These are phyloP conservation scores for Hyaloscypha finlandica DNA, from an alignment of 495 filamentous ascomycete species.

Conservation along the genomic window DNA sequence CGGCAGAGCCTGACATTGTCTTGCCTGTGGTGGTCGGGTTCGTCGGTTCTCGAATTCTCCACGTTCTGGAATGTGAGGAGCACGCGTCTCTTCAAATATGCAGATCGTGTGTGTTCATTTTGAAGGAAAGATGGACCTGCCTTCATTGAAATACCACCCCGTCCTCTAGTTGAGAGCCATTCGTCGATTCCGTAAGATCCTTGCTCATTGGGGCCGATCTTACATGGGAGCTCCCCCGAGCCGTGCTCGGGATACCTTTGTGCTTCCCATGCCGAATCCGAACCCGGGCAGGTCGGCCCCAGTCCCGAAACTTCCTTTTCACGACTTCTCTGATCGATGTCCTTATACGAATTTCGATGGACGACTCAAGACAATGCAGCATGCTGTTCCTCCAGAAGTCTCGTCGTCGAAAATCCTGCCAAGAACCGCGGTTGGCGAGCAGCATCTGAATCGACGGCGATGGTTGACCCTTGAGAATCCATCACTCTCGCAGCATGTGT, in stretches of 20 bases:
- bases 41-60: conserved; percentile 19
- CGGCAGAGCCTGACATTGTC: conserved; percentile 23
- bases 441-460: neutral
- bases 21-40: conserved; percentile 14
- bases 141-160: neutral
- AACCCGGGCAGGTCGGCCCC: conserved; percentile 14
- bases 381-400: conserved; percentile 3
- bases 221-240: neutral
- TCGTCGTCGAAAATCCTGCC: neutral
- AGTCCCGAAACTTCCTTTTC: conserved; percentile 11
- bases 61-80: conserved; percentile 13
- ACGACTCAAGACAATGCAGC: conserved; percentile 15
- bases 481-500: neutral
- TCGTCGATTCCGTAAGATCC: neutral
- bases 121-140: conserved; percentile 1
- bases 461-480: neutral
- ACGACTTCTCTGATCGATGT: conserved; percentile 13
- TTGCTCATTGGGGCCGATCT: neutral
- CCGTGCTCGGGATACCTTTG: conserved; percentile 2
- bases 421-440: neutral
- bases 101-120: conserved; percentile 18
- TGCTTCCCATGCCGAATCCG: conserved; percentile 14
- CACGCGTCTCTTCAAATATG: conserved; percentile 15
- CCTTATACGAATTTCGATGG: conserved; percentile 16
- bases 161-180: neutral